Base-by-base conservation (phyloP, 2,329 filamentous ascomycete species). In the Paramyrothecium sp. region DNA sequence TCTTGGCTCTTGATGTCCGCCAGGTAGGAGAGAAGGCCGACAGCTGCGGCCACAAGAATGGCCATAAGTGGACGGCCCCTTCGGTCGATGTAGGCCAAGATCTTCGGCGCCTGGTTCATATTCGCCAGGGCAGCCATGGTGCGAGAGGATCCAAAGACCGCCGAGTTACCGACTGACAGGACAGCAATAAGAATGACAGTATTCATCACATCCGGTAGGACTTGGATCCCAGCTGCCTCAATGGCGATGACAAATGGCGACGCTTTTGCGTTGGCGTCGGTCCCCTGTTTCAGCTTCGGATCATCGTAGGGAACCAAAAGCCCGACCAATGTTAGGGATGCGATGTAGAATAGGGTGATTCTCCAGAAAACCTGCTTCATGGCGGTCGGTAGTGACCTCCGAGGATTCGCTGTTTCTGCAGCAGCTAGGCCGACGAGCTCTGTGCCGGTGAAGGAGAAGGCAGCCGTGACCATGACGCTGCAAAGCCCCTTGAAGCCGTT, bases 311-410 rank as follows among this genome's bases (percentile, higher is more conserved):
- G 89, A 0, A 97, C 91, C 3, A 97, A 80, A 1, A 97, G 81
- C 23, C 94, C 92, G 57, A 97, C 86, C 3, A 97, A 78, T 4
- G 86, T 86, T 12, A 97, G 81, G 1, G 90, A 90, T 34, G 96
- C 86, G 53, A 97, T 82, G 75, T 97, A 97, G 78, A 97, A 97
- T 56, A 96, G 81, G 3, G 87, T 86, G 68, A 97, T 96, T 67
- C 93, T 89, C 92, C 93, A 97, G 73, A 97, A 97, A 21, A 97
- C 92, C 71, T 96, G 92, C 76, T 96, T 96, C 67, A 96, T 87
- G 13, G 93, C 93, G 0, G 87, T 92, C 0, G 93, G 93, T 1
- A 97, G 80, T 1, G 89, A 90, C 69, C 95, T 91, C 57, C 89
- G 83, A 3, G 90, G 90, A 67, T 92, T 91, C n/a, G 83, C 85